phyloP scores from a whole-genome alignment of 176 grass and related monocot species.

The Elymus sibiricus region DNA sequence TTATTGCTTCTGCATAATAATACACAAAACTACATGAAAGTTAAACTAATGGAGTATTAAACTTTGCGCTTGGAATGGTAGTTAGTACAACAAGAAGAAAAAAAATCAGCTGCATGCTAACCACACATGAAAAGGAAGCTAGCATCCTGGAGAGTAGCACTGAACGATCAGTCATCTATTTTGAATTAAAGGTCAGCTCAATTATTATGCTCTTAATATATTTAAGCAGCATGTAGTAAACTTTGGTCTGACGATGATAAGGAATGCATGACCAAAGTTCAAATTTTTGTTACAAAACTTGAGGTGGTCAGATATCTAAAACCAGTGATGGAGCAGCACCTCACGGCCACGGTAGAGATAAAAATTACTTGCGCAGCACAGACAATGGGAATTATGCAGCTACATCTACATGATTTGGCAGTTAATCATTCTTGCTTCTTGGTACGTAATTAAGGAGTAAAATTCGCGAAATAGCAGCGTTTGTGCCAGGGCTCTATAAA shows the following conservation, averaged over 20 bases:
- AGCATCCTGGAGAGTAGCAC: neutral
- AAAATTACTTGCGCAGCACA: neutral
- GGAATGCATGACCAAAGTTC: constrained; percentile 6
- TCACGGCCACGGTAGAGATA: neutral
- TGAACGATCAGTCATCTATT: constrained; percentile 9
- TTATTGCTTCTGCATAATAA: constrained; percentile 4
- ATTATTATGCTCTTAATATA: constrained; percentile 10
- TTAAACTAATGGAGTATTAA: constrained; percentile 17
- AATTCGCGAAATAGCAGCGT: neutral
- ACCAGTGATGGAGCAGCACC: neutral
- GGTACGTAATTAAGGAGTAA: neutral
- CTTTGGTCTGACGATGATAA: constrained; percentile 1
- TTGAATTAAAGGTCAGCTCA: neutral
- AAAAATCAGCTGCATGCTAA: neutral
- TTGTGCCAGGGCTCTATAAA: neutral
- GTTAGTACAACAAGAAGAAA: neutral
- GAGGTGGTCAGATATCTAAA: constrained; percentile 6
- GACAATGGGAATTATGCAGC: neutral
- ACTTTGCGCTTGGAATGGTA: neutral
- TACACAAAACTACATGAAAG: neutral
- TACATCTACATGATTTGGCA: neutral
- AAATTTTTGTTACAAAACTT: neutral
- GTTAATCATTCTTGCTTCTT: neutral
- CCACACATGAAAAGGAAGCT: neutral
- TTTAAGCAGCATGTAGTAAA: constrained; percentile 16